Evolutionary conservation across 2,329 filamentous ascomycete species (phyloP).

Genomic region (Colletotrichum spaethianum): DNA sequence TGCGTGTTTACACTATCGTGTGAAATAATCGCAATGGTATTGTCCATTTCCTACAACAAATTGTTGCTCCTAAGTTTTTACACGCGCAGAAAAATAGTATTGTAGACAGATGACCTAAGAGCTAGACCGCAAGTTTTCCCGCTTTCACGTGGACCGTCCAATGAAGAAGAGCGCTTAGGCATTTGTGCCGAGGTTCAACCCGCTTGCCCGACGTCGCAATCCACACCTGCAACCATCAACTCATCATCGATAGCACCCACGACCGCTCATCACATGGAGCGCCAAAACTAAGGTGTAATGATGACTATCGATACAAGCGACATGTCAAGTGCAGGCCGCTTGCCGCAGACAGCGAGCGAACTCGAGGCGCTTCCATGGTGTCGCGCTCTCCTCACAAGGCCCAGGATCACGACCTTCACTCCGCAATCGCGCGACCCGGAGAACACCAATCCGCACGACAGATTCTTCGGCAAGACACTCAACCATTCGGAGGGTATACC

Average conservation of each 20-base stretch:
- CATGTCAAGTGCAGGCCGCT: background rate
- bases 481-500: conserved; percentile 46
- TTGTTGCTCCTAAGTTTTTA: background rate
- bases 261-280: background rate
- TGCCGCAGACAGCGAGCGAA: conserved; percentile 40
- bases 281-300: background rate
- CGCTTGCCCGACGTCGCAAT: background rate
- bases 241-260: background rate
- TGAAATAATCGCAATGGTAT: background rate
- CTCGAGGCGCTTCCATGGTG: conserved; percentile 56
- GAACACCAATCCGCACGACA: conserved; percentile 48
- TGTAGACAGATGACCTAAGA: background rate
- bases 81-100: background rate
- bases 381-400: conserved; percentile 47
- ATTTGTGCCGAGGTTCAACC: conserved; percentile 29
- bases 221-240: background rate
- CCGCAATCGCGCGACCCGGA: conserved; percentile 52
- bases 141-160: conserved; percentile 30
- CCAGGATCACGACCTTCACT: conserved; percentile 50
- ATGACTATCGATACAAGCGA: background rate
- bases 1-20: too few relatives aligned
- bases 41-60: background rate
- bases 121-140: too few relatives aligned
- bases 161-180: background rate
- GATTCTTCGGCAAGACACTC: conserved; percentile 53